Percentiles rank a stretch among this genome's conserved stretches.
Evolutionary conservation across 139 green algal species (phyloP).

Genomic region (Asterochloris erici): DNA sequence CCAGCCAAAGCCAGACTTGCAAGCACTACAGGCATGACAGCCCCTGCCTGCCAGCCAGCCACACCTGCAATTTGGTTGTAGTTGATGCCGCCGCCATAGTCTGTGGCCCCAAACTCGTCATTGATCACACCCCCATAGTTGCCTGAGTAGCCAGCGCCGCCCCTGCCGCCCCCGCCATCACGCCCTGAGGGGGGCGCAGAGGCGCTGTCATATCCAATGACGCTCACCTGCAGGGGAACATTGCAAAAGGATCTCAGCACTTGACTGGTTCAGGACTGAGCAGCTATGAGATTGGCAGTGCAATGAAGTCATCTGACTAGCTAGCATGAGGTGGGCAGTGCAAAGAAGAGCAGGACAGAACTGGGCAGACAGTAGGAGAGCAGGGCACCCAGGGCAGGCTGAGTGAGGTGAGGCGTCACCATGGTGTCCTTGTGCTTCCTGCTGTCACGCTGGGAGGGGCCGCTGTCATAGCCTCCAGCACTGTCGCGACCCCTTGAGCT

Average conservation of each 20-base stretch:
- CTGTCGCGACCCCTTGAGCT: constrained; percentile 13
- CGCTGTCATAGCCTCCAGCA: neutral
- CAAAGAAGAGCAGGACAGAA: neutral
- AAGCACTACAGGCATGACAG: no score
- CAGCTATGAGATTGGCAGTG: no score
- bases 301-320: neutral
- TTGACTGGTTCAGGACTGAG: no score
- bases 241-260: no score
- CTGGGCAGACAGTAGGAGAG: neutral
- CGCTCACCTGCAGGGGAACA: no score
- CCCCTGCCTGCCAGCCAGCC: neutral
- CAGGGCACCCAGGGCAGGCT: neutral
- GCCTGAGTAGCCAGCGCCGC: neutral
- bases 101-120: no score
- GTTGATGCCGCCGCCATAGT: constrained; percentile 16
- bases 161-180: no score
- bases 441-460: no score
- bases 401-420: no score
- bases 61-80: constrained; percentile 36
- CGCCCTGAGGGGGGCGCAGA: no score
- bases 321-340: neutral
- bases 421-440: no score
- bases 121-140: neutral
- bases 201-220: no score
- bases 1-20: neutral